Evolutionary conservation across 2,329 filamentous ascomycete species (phyloP).

Genomic region (Fusarium palustre): DNA sequence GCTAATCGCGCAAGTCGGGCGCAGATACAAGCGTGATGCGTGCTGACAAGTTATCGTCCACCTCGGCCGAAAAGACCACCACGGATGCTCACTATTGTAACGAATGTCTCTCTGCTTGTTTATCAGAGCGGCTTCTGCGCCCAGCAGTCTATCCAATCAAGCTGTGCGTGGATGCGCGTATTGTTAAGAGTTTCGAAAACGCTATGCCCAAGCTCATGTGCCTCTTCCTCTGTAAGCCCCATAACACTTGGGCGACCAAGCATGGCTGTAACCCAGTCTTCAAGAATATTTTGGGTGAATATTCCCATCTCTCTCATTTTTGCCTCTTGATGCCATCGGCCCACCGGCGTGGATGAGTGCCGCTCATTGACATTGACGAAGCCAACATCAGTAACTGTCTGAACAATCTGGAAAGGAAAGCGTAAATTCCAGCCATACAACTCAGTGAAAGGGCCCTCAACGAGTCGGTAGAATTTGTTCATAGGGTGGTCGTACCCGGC

Average conservation of each 20-base stretch:
- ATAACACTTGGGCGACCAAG: constrained; percentile 50
- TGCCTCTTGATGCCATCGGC: constrained; percentile 53
- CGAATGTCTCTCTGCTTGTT: background rate
- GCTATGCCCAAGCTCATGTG: constrained; percentile 48
- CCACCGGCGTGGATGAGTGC: constrained; percentile 51
- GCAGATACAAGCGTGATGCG: constrained; percentile 17
- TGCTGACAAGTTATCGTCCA: constrained; percentile 26
- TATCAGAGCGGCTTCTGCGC: constrained; percentile 53
- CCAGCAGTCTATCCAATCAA: constrained; percentile 55
- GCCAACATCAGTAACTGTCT: constrained; percentile 49
- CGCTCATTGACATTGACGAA: constrained; percentile 51
- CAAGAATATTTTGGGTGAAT: constrained; percentile 52
- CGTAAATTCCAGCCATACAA: constrained; percentile 53
- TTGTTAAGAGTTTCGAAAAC: constrained; percentile 51
- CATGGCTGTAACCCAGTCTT: constrained; percentile 53
- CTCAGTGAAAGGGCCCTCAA: constrained; percentile 49
- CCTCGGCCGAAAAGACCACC: constrained; percentile 4
- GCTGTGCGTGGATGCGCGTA: constrained; percentile 49
- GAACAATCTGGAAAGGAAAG: constrained; percentile 46
- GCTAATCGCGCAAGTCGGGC: constrained; percentile 19
- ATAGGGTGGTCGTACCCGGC: constrained; percentile 48
- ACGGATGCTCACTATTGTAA: constrained; percentile 4
- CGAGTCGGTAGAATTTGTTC: constrained; percentile 50
- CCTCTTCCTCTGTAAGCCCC: constrained; percentile 52
- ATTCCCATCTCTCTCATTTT: constrained; percentile 54